Evolutionary conservation across 768 basidiomycete genomes (phyloP).

Genomic region (Saitozyma sp.): DNA sequence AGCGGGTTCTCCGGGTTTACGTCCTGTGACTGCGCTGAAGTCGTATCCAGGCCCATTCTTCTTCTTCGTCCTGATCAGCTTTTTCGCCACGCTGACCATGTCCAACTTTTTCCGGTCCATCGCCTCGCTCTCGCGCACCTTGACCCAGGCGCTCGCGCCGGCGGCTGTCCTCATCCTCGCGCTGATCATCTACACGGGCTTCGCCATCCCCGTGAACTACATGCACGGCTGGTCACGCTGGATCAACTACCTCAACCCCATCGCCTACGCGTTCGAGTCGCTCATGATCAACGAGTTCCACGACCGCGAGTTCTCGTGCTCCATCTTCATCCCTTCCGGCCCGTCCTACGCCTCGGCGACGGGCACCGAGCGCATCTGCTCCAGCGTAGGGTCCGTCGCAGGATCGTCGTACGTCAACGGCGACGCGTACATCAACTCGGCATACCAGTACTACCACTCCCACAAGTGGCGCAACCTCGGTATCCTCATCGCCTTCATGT

Average conservation of each 20-base stretch:
- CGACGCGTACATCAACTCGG: slow-evolving; percentile 33
- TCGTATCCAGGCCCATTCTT: slow-evolving; percentile 51
- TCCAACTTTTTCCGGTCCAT: slow-evolving; percentile 61
- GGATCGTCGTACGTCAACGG: slow-evolving; percentile 48
- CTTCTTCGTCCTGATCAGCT: slow-evolving; percentile 60
- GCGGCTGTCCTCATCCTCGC: slow-evolving; percentile 63
- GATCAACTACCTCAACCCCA: slow-evolving; percentile 72
- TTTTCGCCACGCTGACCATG: slow-evolving; percentile 60
- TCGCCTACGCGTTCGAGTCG: slow-evolving; percentile 72
- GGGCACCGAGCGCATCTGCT: slow-evolving; percentile 33
- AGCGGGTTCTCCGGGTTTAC: slow-evolving; percentile 53
- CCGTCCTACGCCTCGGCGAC: slow-evolving; percentile 38
- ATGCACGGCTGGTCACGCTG: slow-evolving; percentile 54
- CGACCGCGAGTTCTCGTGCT: slow-evolving; percentile 60
- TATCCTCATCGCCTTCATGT: slow-evolving; percentile 33
- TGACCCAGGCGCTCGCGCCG: slow-evolving; percentile 65
- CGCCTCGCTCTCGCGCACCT: slow-evolving; percentile 65
- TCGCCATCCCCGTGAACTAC: slow-evolving; percentile 49
- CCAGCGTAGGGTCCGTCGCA: slow-evolving; percentile 38
- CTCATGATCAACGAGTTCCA: slow-evolving; percentile 85
- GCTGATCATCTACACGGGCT: slow-evolving; percentile 71
- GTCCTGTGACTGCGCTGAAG: too few species aligned
- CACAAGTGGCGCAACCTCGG: slow-evolving; percentile 53
- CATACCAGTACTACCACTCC: slow-evolving; percentile 34
- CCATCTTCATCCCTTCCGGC: slow-evolving; percentile 44